Evolutionary conservation across 495 filamentous ascomycete species (phyloP).

Genomic region (Glarea lozoyensis): DNA sequence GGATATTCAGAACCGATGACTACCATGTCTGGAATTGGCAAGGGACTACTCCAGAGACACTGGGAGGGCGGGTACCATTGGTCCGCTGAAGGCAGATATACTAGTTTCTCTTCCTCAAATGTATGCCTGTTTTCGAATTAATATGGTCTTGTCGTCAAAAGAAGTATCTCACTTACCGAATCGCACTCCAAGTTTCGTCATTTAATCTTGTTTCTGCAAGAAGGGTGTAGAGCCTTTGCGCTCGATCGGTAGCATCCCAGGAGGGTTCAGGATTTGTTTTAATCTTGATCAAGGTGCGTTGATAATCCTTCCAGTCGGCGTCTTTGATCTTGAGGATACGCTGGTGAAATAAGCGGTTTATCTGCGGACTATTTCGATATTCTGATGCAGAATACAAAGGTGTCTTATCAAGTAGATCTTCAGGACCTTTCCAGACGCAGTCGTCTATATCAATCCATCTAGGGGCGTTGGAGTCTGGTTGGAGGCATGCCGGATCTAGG

Average conservation of each 20-base stretch:
- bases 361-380: slow-evolving; percentile 3
- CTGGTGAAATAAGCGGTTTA: neutral
- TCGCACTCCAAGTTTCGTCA: neutral
- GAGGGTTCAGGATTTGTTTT: neutral
- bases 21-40: slow-evolving; percentile 4
- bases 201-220: neutral
- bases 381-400: neutral
- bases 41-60: slow-evolving; percentile 11
- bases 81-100: slow-evolving; percentile 2
- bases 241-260: neutral
- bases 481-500: slow-evolving; percentile 1
- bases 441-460: slow-evolving; percentile 2
- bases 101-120: slow-evolving; percentile 4
- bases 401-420: slow-evolving; percentile 6
- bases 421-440: slow-evolving; percentile 7
- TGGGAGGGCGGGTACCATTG: slow-evolving; percentile 6
- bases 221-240: neutral
- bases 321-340: slow-evolving; percentile 8
- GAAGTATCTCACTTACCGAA: neutral
- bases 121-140: slow-evolving; percentile 1
- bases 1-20: slow-evolving; percentile 1
- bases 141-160: neutral
- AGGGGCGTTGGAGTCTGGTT: neutral
- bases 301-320: slow-evolving; percentile 6
- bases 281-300: neutral